phyloP scores from a whole-genome alignment of 1,284 basidiomycete species.

The Apiotrichum sp. region DNA sequence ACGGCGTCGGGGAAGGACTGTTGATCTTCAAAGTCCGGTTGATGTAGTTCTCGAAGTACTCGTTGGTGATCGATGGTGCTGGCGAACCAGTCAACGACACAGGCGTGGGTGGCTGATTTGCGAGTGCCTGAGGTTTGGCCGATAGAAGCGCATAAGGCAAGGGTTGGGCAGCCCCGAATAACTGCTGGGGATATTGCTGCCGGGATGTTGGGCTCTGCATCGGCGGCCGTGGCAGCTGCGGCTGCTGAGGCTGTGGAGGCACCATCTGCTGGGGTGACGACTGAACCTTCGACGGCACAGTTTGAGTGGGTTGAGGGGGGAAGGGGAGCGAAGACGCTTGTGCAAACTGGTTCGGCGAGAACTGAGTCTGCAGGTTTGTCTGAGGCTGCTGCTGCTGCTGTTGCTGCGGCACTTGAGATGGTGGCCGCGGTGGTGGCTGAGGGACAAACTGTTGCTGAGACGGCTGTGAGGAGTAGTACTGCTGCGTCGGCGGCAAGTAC shows the following conservation, averaged over 20 bases:
- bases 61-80: slow-evolving; percentile 2
- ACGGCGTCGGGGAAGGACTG: slow-evolving; percentile 7
- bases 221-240: neutral
- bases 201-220: neutral
- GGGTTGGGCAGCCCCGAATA: neutral
- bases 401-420: slow-evolving; percentile 7
- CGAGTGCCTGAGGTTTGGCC: neutral
- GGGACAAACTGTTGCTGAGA: slow-evolving; percentile 2
- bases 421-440: neutral
- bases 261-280: neutral
- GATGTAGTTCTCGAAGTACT: slow-evolving; percentile 19
- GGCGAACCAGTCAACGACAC: slow-evolving; percentile 6
- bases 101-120: slow-evolving; percentile 12
- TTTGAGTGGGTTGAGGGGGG: neutral
- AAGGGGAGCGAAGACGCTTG: neutral
- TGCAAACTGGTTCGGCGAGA: neutral
- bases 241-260: neutral
- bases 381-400: slow-evolving; percentile 11
- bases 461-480: neutral
- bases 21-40: slow-evolving; percentile 11
- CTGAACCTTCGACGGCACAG: neutral
- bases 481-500: neutral
- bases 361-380: neutral
- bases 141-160: slow-evolving; percentile 20
- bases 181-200: neutral